A percentile compares a stretch with the other conserved stretches of the same genome.
Evolutionary conservation across 768 basidiomycete species (phyloP).

Genomic region (Boletellus ananas): DNA sequence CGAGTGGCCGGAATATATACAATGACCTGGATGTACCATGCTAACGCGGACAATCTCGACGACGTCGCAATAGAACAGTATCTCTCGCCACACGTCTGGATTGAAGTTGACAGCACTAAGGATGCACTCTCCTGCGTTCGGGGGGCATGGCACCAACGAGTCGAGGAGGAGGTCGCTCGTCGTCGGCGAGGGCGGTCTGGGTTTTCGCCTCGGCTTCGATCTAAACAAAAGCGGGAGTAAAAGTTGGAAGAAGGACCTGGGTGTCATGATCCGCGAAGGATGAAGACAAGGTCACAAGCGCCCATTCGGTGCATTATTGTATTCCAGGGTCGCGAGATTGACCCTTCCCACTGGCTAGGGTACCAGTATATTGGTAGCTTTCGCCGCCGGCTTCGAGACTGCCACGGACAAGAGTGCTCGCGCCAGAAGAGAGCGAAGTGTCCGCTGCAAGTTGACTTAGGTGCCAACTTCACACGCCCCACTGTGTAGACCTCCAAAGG

Average conservation of each 20-base stretch:
- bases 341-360: no score
- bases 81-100: constrained; percentile 3
- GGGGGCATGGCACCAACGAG: background rate
- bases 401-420: no score
- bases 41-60: constrained; percentile 7
- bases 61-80: constrained; percentile 11
- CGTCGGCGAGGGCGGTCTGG: background rate
- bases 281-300: no score
- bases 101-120: background rate
- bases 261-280: background rate
- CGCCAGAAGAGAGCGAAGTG: no score
- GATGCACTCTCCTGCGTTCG: background rate
- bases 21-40: constrained; percentile 2
- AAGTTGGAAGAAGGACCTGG: background rate
- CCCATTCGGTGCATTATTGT: background rate
- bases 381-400: background rate
- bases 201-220: constrained; percentile 1
- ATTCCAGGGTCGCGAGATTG: no score
- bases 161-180: background rate
- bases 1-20: background rate
- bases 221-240: background rate
- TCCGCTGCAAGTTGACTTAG: no score
- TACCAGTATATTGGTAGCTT: no score
- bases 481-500: no score
- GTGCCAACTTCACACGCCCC: no score